phyloP scores from a whole-genome alignment of 2,329 filamentous ascomycete genomes.

The Anisogramma anomala region DNA sequence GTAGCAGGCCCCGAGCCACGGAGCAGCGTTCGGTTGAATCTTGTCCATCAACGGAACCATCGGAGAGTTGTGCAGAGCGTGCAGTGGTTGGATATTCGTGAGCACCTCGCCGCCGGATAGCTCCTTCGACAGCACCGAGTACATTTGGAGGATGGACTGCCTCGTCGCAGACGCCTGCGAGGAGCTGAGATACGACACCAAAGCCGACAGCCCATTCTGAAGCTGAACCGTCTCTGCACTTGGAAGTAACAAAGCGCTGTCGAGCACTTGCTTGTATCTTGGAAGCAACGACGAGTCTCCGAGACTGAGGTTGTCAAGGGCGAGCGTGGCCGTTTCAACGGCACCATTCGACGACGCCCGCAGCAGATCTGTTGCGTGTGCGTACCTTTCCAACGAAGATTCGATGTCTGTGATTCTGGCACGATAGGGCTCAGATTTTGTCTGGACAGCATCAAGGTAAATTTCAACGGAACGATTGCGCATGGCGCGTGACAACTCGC shows the following conservation, averaged over 20 bases:
- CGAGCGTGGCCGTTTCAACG: conserved; percentile 25
- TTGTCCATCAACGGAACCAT: conserved; percentile 35
- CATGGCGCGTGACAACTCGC: conserved; percentile 93
- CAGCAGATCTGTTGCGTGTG: conserved; percentile 13
- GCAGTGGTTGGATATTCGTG: conserved; percentile 36
- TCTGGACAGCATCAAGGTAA: conserved; percentile 47
- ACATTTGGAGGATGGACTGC: conserved; percentile 24
- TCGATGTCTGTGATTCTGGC: conserved; percentile 36
- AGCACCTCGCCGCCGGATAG: conserved; percentile 9
- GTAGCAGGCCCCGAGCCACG: conserved; percentile 42
- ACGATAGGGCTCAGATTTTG: conserved; percentile 23
- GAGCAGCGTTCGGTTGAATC: conserved; percentile 24
- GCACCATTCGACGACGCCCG: conserved; percentile 18
- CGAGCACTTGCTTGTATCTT: conserved; percentile 7
- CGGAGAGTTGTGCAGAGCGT: conserved; percentile 47
- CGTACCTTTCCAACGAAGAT: conserved; percentile 36
- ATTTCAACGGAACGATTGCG: conserved; percentile 89
- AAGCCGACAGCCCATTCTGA: conserved; percentile 11
- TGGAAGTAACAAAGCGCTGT: conserved; percentile 5
- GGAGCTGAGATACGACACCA: conserved; percentile 20
- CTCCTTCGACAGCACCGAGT: conserved; percentile 15
- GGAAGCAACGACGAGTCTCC: conserved; percentile 26
- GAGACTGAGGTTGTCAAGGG: conserved; percentile 37
- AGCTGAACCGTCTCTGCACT: conserved; percentile 1
- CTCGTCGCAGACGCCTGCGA: conserved; percentile 23